Evolutionary conservation across 164 flowering plant genomes (phyloP).

Genomic region (Brasenia schreberi): DNA sequence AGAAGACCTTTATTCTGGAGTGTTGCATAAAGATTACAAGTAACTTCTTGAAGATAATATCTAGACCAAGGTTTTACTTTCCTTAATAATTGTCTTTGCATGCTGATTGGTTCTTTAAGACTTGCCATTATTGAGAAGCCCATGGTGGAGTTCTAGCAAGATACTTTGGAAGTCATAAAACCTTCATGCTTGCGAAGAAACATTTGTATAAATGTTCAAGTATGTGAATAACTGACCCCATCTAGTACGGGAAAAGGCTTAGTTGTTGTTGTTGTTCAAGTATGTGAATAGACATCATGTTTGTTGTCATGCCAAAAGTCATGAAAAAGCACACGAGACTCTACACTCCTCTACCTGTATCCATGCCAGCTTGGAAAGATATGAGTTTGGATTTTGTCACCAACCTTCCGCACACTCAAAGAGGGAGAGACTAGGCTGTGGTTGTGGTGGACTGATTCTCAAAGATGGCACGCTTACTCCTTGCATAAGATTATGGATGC

Average conservation of each 20-base stretch:
- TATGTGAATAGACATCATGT: neutral
- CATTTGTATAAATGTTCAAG: no score
- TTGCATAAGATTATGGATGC: constrained; percentile 1
- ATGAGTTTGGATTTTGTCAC: constrained; percentile 2
- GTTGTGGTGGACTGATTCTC: constrained; percentile 1
- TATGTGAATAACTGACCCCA: neutral
- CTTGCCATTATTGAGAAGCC: neutral
- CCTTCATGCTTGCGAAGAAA: neutral
- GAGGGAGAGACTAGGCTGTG: neutral
- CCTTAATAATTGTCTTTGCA: neutral
- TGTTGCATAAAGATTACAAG: neutral
- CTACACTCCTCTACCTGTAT: constrained; percentile 1
- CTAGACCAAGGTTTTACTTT: no score
- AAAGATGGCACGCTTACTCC: constrained; percentile 1
- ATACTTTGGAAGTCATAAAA: neutral
- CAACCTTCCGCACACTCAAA: neutral
- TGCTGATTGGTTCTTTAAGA: neutral
- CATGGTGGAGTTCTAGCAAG: neutral
- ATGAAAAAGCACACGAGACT: neutral
- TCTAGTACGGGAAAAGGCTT: no score
- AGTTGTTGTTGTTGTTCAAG: neutral
- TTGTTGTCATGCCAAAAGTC: neutral
- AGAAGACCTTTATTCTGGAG: neutral
- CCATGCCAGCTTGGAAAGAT: neutral
- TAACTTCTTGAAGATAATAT: neutral